Conservation (phyloP, 1,284 basidiomycete genomes). For the Trametes pubescens region DNA sequence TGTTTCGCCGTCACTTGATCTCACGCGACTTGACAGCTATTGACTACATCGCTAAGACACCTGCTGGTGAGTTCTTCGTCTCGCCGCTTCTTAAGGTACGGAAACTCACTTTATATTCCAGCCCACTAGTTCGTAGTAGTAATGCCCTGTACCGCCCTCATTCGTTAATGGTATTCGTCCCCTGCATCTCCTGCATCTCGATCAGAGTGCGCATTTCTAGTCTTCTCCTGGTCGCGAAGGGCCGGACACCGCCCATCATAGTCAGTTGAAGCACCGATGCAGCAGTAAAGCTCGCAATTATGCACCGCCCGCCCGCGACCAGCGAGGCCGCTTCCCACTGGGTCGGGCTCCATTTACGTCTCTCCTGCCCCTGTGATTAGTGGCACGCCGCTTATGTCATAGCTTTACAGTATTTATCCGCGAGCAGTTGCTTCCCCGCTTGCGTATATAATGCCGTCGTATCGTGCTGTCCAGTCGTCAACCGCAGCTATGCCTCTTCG, state of each 20-base stretch:
- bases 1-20: conserved; percentile 6
- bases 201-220: conserved; percentile 12
- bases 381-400: conserved; percentile 31
- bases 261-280: conserved; percentile 19
- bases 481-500: conserved; percentile 23
- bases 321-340: conserved; percentile 24
- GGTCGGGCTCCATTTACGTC: conserved; percentile 25
- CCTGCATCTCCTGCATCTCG: conserved; percentile 22
- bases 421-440: neutral
- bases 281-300: conserved; percentile 20
- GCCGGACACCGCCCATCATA: conserved; percentile 20
- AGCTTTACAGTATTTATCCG: conserved; percentile 26
- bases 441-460: conserved; percentile 15
- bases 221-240: conserved; percentile 20
- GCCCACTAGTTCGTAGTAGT: conserved; percentile 39
- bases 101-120: conserved; percentile 22
- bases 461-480: neutral
- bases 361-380: conserved; percentile 25
- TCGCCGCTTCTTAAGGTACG: neutral
- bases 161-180: conserved; percentile 29
- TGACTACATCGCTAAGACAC: conserved; percentile 96
- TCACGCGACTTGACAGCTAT: conserved; percentile 68
- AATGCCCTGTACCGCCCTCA: conserved; percentile 24
- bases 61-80: conserved; percentile 70
- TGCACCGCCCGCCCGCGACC: conserved; percentile 6